These are phyloP conservation scores for Solanum sejunctum DNA, from an alignment of 257 asterid species.

Conservation along the genomic window DNA sequence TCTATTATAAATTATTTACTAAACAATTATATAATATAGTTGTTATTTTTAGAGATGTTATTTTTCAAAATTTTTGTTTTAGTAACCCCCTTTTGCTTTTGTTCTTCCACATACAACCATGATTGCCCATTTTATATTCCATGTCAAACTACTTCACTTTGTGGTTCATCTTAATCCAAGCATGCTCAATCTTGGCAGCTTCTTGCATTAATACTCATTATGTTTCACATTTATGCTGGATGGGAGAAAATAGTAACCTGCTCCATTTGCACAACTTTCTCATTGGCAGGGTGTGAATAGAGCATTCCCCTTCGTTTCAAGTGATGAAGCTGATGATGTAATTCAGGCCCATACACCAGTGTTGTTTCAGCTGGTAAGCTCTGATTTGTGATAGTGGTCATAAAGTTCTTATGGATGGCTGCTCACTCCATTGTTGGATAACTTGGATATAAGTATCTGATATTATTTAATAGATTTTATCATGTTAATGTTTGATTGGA, in stretches of 20 bases:
- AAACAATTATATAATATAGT: background rate
- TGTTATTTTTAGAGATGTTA: background rate
- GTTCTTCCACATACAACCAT: background rate
- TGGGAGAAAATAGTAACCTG: background rate
- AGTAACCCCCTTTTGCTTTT: background rate
- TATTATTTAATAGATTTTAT: background rate
- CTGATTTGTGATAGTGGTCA: background rate
- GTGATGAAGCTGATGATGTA: slow-evolving; percentile 71
- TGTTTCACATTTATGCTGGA: background rate
- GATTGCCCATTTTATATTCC: background rate
- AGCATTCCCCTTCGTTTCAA: slow-evolving; percentile 85
- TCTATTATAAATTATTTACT: background rate
- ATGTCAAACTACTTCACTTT: background rate
- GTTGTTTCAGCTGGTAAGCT: slow-evolving; percentile 79
- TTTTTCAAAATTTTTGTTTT: background rate
- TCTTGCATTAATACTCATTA: background rate
- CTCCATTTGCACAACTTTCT: background rate
- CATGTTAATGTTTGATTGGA: background rate
- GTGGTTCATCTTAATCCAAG: background rate
- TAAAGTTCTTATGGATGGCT: background rate
- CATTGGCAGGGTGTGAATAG: slow-evolving; percentile 86
- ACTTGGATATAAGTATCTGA: background rate
- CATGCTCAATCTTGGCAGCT: background rate
- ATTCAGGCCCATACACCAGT: slow-evolving; percentile 79
- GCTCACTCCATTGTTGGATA: background rate